A percentile compares a stretch with the other conserved stretches of the same genome.
phyloP scores from a whole-genome alignment of 768 basidiomycete genomes.

The Kwoniella europaea region DNA sequence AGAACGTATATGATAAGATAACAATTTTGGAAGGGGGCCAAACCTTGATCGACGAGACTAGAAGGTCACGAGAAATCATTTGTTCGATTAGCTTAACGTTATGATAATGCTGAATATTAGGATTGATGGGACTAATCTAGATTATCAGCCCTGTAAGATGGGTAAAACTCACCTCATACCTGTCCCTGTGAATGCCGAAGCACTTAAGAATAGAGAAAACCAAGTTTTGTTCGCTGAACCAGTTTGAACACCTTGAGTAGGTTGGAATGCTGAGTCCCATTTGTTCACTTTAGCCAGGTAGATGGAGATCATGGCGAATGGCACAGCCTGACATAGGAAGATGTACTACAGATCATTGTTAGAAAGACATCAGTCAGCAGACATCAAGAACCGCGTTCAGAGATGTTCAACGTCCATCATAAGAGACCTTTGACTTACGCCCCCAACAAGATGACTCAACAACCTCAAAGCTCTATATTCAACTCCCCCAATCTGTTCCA shows the following conservation, averaged over 20 bases:
- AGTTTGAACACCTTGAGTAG: conserved; percentile 32
- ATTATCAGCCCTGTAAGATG: too few species aligned
- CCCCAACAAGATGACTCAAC: conserved; percentile 39
- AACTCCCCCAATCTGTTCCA: conserved; percentile 52
- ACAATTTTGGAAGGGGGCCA: conserved; percentile 42
- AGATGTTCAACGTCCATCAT: too few species aligned
- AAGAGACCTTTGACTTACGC: too few species aligned
- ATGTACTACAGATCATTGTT: too few species aligned
- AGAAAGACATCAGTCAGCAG: too few species aligned
- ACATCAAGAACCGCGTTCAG: too few species aligned
- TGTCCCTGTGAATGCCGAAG: conserved; percentile 40
- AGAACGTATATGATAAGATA: conserved; percentile 48
- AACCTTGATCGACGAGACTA: conserved; percentile 46
- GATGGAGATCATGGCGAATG: conserved; percentile 50
- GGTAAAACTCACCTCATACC: conserved; percentile 40
- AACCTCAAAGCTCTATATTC: conserved; percentile 52
- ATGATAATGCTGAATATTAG: too few species aligned
- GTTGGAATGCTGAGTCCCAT: conserved; percentile 39
- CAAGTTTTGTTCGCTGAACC: conserved; percentile 43
- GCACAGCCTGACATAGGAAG: conserved; percentile 41
- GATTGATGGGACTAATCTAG: too few species aligned
- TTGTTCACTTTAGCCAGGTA: conserved; percentile 39
- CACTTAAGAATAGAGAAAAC: conserved; percentile 38
- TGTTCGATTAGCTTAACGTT: too few species aligned
- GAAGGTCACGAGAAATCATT: too few species aligned